phyloP scores from a whole-genome alignment of 169 alveolate species.

The Cryptosporidium sp. region DNA sequence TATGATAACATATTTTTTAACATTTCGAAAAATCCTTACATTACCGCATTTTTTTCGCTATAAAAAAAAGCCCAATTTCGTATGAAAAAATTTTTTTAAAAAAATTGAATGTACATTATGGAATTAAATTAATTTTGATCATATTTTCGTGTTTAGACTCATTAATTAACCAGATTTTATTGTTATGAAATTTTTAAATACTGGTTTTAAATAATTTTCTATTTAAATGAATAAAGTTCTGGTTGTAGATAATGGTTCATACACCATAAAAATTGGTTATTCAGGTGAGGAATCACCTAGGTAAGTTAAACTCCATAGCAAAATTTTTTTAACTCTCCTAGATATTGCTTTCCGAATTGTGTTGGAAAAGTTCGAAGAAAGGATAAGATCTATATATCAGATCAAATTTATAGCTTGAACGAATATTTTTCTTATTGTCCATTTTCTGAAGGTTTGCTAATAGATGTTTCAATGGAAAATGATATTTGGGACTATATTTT shows the following conservation, averaged over 20 bases:
- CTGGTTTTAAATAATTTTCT: neutral
- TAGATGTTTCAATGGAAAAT: constrained; percentile 40
- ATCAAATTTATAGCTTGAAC: constrained; percentile 23
- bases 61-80: neutral
- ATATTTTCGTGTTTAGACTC: neutral
- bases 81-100: neutral
- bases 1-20: neutral
- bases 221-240: constrained; percentile 30
- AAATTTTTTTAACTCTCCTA: neutral
- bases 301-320: constrained; percentile 13
- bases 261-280: constrained; percentile 40
- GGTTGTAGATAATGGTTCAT: constrained; percentile 65
- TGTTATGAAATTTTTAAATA: too few species aligned
- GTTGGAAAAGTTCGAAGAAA: constrained; percentile 50
- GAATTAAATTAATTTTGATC: neutral
- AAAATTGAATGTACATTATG: neutral
- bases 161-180: neutral
- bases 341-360: constrained; percentile 69
- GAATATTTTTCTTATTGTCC: constrained; percentile 70
- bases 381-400: constrained; percentile 47
- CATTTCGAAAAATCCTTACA: neutral
- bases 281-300: constrained; percentile 55
- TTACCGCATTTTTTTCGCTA: neutral
- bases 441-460: constrained; percentile 54
- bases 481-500: constrained; percentile 65